Base-by-base conservation (phyloP, 495 filamentous ascomycete species). In the Filosporella fistucella region DNA sequence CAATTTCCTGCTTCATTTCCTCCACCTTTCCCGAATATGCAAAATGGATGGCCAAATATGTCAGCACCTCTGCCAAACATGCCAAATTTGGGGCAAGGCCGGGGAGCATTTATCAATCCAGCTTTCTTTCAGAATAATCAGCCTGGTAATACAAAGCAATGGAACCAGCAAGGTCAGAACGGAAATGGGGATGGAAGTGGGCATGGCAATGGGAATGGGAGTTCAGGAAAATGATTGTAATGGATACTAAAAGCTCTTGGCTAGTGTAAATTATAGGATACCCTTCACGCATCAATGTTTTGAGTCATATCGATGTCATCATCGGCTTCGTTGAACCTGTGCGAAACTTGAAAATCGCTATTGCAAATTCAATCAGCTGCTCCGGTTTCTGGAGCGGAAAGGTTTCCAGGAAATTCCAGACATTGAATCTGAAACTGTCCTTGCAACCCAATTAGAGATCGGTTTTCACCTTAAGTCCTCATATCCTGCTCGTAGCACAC, bases 21-120 rank as follows among this genome's bases (percentile, higher is more conserved):
- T n/a, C 41, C 52, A 52, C 18, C 26, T 45, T 48, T 43, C 30
- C 40, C 24, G 51, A 39, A 34, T 38, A 35, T 52, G 30, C 51
- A 52, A 33, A 46, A 50, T 24, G 28, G 33, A 30, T 58, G 54
- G 52, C 54, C 58, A 32, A 41, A 42, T 30, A 36, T 47, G 49
- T 51, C 58, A 22, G 41, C 56, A 28, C 37, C 55, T 32, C 39
- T 57, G 22, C 67, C 70, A 1, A 57, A 67, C 14, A 37, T 57
- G 22, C 67, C 70, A 1, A 57, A 66, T n/a, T 80, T 76, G 25
- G 70, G 77, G 1, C 81, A 82, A 42, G 72, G 88, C 52, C 86
- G 84, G 44, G 84, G 84, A 5, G 70, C 78, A 1, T 83, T 88
- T 65, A 71, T 86, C 51, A 68, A 68, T 32, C 24, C 16, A 10